phyloP scores from a whole-genome alignment of 176 grass and related monocot genomes.

The Pontederia crassipes region DNA sequence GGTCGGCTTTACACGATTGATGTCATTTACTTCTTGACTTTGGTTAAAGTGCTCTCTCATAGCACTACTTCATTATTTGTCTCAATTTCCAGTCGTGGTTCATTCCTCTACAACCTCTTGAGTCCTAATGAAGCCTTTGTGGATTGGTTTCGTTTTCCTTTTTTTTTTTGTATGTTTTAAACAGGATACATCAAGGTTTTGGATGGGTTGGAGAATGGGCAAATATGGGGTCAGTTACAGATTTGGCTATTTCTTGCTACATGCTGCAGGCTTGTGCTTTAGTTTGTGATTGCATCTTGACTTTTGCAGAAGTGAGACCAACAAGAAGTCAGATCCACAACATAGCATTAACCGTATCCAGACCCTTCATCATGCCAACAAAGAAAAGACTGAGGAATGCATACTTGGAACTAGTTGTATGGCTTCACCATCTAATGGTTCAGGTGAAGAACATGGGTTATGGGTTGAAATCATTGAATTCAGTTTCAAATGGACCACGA shows the following conservation, averaged over 20 bases:
- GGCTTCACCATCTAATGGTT: slow-evolving; percentile 76
- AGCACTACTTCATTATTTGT: too few species aligned
- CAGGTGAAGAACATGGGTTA: slow-evolving; percentile 85
- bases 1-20: slow-evolving; percentile 24
- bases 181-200: slow-evolving; percentile 94
- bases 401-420: slow-evolving; percentile 71
- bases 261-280: neutral
- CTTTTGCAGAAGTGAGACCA: slow-evolving; percentile 49
- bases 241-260: neutral
- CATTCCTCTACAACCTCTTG: neutral
- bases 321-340: slow-evolving; percentile 48
- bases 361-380: slow-evolving; percentile 84
- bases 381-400: slow-evolving; percentile 55
- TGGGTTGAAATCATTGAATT: slow-evolving; percentile 35
- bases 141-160: neutral
- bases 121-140: too few species aligned
- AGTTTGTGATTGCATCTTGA: neutral
- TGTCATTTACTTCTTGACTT: slow-evolving; percentile 2
- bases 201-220: slow-evolving; percentile 99
- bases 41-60: neutral
- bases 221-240: slow-evolving; percentile 69
- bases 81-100: neutral
- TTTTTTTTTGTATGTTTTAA: slow-evolving; percentile 16
- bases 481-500: slow-evolving; percentile 12
- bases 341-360: slow-evolving; percentile 44